Conservation (phyloP, 352 stramenopile species). For the Phytophthora fragariae region DNA sequence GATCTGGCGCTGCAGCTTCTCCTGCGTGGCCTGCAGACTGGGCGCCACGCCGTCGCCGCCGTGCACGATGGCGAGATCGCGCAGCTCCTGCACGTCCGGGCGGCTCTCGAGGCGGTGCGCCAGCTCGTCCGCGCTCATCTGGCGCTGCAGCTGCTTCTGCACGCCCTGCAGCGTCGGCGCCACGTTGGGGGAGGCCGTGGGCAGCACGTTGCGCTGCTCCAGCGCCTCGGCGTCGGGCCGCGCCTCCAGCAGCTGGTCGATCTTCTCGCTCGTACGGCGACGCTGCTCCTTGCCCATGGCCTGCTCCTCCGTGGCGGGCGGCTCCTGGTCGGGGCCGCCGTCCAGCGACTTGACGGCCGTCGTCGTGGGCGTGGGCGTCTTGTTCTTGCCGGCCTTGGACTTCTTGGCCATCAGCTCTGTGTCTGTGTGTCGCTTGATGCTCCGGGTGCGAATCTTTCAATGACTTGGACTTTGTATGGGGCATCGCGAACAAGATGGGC, state of each 20-base stretch:
- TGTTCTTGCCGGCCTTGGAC: constrained; percentile 50
- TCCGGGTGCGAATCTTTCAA: constrained; percentile 26
- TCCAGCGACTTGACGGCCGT: constrained; percentile 32
- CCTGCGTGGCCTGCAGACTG: constrained; percentile 82
- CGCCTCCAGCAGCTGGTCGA: constrained; percentile 67
- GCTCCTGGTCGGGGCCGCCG: constrained; percentile 45
- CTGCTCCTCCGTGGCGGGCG: constrained; percentile 31
- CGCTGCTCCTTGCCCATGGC: constrained; percentile 47
- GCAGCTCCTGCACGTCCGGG: constrained; percentile 79
- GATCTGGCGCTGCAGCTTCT: constrained; percentile 77
- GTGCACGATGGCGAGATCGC: constrained; percentile 76
- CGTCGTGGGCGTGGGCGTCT: constrained; percentile 23
- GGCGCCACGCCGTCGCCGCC: constrained; percentile 67
- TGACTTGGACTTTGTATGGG: constrained; percentile 14
- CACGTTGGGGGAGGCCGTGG: constrained; percentile 50
- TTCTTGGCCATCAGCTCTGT: constrained; percentile 66
- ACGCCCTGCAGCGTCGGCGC: constrained; percentile 70
- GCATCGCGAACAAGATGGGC: background rate
- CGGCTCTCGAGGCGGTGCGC: constrained; percentile 70
- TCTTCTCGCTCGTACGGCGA: constrained; percentile 55
- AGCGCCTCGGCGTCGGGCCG: constrained; percentile 68
- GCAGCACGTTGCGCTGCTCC: constrained; percentile 64
- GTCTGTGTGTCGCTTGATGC: constrained; percentile 16
- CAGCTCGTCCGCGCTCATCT: constrained; percentile 81
- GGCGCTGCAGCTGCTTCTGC: constrained; percentile 77